Conservation (phyloP, 768 basidiomycete genomes). For the Chlorophyllum brunneum region DNA sequence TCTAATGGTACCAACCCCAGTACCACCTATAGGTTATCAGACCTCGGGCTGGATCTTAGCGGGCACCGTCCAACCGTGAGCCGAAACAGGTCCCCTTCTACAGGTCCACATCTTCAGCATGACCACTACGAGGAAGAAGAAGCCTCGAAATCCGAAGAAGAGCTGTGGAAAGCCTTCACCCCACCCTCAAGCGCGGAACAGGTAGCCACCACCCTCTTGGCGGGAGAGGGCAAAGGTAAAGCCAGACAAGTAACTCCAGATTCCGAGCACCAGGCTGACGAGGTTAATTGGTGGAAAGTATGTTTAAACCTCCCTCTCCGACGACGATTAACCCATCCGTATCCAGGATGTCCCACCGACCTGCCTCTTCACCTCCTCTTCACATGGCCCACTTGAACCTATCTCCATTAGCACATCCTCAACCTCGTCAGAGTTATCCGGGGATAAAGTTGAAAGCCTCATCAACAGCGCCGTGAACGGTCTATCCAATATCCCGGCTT, state of each 20-base stretch:
- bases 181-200: neutral
- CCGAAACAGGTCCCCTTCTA: no score
- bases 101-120: no score
- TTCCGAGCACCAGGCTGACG: neutral
- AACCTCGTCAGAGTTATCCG: neutral
- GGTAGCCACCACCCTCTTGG: neutral
- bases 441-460: neutral
- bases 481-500: constrained; percentile 13
- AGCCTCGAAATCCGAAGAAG: neutral
- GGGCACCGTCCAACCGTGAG: neutral
- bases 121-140: neutral
- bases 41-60: neutral
- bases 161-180: neutral
- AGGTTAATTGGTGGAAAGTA: neutral
- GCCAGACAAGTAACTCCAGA: neutral
- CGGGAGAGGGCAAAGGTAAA: neutral
- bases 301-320: neutral
- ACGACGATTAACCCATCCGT: neutral
- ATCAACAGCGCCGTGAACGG: neutral
- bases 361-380: neutral
- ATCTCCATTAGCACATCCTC: neutral
- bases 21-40: neutral
- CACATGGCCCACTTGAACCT: neutral
- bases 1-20: neutral
- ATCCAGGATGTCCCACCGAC: neutral